Evolutionary conservation across 2,329 filamentous ascomycete species (phyloP).

Genomic region (Penicillium sp.): DNA sequence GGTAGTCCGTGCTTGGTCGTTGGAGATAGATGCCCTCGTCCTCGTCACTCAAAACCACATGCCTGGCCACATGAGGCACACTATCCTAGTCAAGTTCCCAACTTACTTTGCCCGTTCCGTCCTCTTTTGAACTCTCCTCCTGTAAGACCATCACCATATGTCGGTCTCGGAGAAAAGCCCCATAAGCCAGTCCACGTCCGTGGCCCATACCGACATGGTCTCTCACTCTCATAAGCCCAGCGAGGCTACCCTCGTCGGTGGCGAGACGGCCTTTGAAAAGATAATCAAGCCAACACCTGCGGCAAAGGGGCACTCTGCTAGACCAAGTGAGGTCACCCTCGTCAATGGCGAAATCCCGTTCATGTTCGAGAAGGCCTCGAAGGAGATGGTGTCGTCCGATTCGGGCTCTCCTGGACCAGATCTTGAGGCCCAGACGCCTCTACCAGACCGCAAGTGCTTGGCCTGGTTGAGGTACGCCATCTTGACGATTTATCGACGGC

Average conservation of each 20-base stretch:
- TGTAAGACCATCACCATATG: slow-evolving; percentile 13
- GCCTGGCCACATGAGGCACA: not conserved
- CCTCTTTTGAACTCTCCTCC: slow-evolving; percentile 16
- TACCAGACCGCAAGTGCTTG: slow-evolving; percentile 24
- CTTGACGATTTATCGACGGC: slow-evolving; percentile 42
- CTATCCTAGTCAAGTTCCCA: slow-evolving; percentile 17
- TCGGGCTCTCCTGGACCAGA: slow-evolving; percentile 8
- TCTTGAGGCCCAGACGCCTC: slow-evolving; percentile 27
- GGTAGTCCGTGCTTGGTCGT: not conserved
- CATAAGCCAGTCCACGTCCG: slow-evolving; percentile 10
- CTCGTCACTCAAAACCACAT: not conserved
- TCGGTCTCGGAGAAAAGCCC: slow-evolving; percentile 18
- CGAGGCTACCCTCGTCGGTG: slow-evolving; percentile 5
- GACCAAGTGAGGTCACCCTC: slow-evolving; percentile 19
- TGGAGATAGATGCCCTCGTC: not conserved
- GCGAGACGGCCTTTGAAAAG: not conserved
- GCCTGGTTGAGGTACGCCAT: slow-evolving; percentile 35
- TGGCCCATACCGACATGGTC: not conserved
- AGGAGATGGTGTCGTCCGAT: slow-evolving; percentile 7
- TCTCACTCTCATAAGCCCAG: not conserved
- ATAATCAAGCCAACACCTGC: not conserved
- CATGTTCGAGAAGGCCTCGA: slow-evolving; percentile 7
- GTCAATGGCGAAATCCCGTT: slow-evolving; percentile 13
- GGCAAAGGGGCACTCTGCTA: slow-evolving; percentile 1
- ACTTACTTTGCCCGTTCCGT: slow-evolving; percentile 9